Evolutionary conservation across 345 rosid species (phyloP), one percentile per base, ranked within the genome.

Genomic region (Camelina neglecta): DNA sequence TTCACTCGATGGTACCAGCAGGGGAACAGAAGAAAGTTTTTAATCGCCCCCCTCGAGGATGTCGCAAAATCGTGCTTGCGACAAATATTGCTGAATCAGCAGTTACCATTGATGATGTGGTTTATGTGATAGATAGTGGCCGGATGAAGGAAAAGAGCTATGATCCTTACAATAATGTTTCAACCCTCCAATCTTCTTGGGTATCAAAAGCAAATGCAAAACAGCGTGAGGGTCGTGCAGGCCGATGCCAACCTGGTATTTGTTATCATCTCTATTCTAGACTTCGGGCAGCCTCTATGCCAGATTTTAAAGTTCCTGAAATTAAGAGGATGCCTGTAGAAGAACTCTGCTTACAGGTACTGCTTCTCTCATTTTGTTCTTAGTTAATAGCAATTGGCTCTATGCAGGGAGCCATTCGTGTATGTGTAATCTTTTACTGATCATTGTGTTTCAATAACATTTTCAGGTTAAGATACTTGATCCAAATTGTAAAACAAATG

Each of bases 31-130:
- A 82, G 82, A 92, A 85, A 83, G 93, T 92, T 53, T 92, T 95
- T 67, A 81, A 72, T 33, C 83, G 89, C 18, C 88, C 97, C 4
- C 89, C 88, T 53, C 71, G 38, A 16, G 98, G 97, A 69, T 92
- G 97, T 79, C 97, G 97, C 72, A 90, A 92, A 81, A 90, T 94
- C 12, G 80, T 94, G 75, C 86, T 94, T 48, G 87, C 98, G 11
- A 92, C 98, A 59, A 94, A 94, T 80, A 89, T 94, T 82, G 95
- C 97, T 41, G 97, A 94, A 82, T 92, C 89, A 82, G 86, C 98
- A 50, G 75, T 94, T 62, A 94, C 97, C 48, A 88, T 94, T 71
- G 97, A 92, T 83, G 98, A 94, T 78, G 95, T 94, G 79, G 95
- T 94, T 44, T 94, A 92, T 82, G 98, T 94, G 59, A 85, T 94